These are phyloP conservation scores for Scutellaria barbata DNA, from an alignment of 257 asterid genomes.

Conservation along the genomic window DNA sequence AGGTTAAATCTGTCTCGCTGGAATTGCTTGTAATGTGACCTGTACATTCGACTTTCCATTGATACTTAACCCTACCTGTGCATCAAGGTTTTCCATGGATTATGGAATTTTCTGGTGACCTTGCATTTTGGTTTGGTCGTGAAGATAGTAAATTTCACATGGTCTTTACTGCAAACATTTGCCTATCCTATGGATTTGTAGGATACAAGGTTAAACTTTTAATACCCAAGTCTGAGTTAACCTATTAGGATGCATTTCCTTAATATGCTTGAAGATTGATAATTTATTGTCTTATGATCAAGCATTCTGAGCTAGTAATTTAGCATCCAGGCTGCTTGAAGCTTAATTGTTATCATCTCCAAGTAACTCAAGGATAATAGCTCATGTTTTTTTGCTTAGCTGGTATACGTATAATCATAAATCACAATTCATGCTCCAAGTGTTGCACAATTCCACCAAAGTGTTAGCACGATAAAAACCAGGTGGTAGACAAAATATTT, in stretches of 20 bases:
- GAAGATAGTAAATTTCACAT: too few relatives aligned
- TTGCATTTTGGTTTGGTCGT: too few relatives aligned
- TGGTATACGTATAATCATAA: slow-evolving; percentile 5
- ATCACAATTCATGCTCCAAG: neutral
- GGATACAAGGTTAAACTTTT: neutral
- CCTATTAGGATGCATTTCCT: slow-evolving; percentile 1
- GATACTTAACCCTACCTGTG: neutral
- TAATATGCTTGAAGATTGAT: neutral
- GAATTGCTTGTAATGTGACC: neutral
- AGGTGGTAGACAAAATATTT: slow-evolving; percentile 2
- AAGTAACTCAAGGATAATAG: neutral
- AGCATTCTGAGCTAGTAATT: neutral
- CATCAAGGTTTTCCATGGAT: too few relatives aligned
- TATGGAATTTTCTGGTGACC: too few relatives aligned
- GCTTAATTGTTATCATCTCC: neutral
- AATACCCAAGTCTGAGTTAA: neutral
- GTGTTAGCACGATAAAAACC: slow-evolving; percentile 1
- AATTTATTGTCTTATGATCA: neutral
- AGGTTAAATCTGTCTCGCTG: neutral
- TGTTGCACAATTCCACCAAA: neutral
- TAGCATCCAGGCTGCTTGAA: neutral
- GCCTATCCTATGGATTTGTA: neutral
- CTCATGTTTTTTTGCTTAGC: neutral
- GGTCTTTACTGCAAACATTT: too few relatives aligned
- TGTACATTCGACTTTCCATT: neutral